phyloP scores from a whole-genome alignment of 2,329 filamentous ascomycete species.

The Aspergillus flavus region DNA sequence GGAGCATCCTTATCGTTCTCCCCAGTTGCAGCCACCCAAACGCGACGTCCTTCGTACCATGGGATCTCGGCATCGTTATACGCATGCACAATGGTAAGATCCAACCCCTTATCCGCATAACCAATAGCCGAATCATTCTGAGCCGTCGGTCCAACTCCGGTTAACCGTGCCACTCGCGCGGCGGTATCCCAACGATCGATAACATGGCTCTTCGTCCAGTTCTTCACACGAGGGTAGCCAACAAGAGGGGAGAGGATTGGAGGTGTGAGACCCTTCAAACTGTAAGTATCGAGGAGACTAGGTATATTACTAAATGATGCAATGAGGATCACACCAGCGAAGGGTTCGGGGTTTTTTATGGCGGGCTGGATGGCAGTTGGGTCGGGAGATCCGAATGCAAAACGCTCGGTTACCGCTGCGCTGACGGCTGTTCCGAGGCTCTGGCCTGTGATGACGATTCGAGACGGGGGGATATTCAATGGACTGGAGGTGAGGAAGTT shows the following conservation, averaged over 20 bases:
- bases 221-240: conserved; percentile 65
- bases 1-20: conserved; percentile 26
- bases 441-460: conserved; percentile 82
- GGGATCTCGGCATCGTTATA: conserved; percentile 81
- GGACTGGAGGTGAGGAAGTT: conserved; percentile 63
- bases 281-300: conserved; percentile 74
- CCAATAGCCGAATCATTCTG: conserved; percentile 53
- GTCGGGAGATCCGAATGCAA: conserved; percentile 51
- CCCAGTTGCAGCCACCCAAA: conserved; percentile 43
- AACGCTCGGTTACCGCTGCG: conserved; percentile 72
- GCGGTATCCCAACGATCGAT: conserved; percentile 82
- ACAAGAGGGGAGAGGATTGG: conserved; percentile 72
- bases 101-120: conserved; percentile 57
- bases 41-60: conserved; percentile 54
- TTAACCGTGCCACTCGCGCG: conserved; percentile 58
- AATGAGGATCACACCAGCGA: conserved; percentile 78
- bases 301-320: conserved; percentile 77
- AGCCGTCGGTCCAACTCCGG: conserved; percentile 31
- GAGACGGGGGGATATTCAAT: conserved; percentile 66
- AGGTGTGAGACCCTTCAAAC: conserved; percentile 75
- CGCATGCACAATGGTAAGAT: conserved; percentile 76
- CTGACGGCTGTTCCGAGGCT: conserved; percentile 86
- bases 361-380: conserved; percentile 45
- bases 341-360: conserved; percentile 56
- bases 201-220: conserved; percentile 63